Evolutionary conservation across 1,284 basidiomycete species (phyloP).

Genomic region (Sutorius eximius): DNA sequence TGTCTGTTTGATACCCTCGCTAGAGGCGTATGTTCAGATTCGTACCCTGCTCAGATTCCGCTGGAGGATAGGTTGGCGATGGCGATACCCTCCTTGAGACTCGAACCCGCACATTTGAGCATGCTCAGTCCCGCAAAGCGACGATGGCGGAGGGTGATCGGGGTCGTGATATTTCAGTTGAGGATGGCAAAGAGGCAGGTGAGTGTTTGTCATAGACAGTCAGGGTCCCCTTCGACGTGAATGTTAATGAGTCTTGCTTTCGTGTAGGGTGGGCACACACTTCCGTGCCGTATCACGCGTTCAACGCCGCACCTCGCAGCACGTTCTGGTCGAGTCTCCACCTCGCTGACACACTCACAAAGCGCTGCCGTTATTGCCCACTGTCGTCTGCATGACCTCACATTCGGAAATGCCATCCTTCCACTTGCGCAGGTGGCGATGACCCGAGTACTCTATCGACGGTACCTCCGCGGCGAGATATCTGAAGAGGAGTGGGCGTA

Average conservation of each 20-base stretch:
- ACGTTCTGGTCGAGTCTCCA: slow-evolving; percentile 27
- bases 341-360: slow-evolving; percentile 31
- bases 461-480: slow-evolving; percentile 50
- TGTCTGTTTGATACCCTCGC: slow-evolving; percentile 48
- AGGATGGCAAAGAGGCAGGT: slow-evolving; percentile 39
- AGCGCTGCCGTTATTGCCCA: slow-evolving; percentile 32
- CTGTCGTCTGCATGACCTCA: slow-evolving; percentile 46
- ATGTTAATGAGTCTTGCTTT: neutral
- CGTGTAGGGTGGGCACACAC: slow-evolving; percentile 55
- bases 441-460: slow-evolving; percentile 50
- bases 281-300: slow-evolving; percentile 44
- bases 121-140: slow-evolving; percentile 37
- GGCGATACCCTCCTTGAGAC: slow-evolving; percentile 39
- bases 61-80: slow-evolving; percentile 44
- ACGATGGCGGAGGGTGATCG: slow-evolving; percentile 51
- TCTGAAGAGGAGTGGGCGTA: slow-evolving; percentile 53
- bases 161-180: slow-evolving; percentile 38
- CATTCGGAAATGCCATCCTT: slow-evolving; percentile 52
- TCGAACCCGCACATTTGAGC: slow-evolving; percentile 33
- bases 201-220: neutral
- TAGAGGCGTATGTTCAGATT: slow-evolving; percentile 11
- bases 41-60: slow-evolving; percentile 17
- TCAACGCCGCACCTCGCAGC: slow-evolving; percentile 41
- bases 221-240: neutral
- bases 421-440: slow-evolving; percentile 54